These are phyloP conservation scores for Taphrina deformans DNA, from an alignment of 1,139 yeast genomes.

Conservation along the genomic window DNA sequence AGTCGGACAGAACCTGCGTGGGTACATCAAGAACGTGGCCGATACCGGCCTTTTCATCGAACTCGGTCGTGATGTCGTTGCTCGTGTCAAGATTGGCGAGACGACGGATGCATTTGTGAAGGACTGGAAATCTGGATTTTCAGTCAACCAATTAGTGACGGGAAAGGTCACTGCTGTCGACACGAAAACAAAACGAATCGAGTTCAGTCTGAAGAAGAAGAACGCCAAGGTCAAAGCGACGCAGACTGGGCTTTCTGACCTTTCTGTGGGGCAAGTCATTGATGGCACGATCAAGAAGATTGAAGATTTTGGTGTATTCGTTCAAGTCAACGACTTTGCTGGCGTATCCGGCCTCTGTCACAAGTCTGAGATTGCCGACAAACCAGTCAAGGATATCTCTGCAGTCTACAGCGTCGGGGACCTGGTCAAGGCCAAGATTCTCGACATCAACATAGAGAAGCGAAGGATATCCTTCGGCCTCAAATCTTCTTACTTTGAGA, in stretches of 20 bases:
- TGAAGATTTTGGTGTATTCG: conserved; percentile 88
- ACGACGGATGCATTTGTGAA: conserved; percentile 76
- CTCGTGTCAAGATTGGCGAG: conserved; percentile 78
- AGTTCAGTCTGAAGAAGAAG: conserved; percentile 79
- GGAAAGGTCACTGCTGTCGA: conserved; percentile 71
- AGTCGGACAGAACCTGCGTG: conserved; percentile 72
- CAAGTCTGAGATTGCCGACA: conserved; percentile 67
- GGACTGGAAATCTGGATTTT: conserved; percentile 82
- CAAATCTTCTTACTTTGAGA: conserved; percentile 85
- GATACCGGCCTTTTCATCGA: conserved; percentile 79
- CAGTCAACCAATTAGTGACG: conserved; percentile 67
- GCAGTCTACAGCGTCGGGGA: conserved; percentile 42
- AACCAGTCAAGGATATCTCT: conserved; percentile 51
- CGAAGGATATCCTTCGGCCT: conserved; percentile 81
- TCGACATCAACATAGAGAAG: conserved; percentile 63
- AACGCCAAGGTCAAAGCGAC: conserved; percentile 74
- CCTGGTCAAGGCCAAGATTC: conserved; percentile 53
- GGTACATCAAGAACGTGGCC: conserved; percentile 72
- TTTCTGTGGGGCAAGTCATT: conserved; percentile 65
- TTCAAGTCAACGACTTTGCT: conserved; percentile 71
- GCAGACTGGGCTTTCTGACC: conserved; percentile 58
- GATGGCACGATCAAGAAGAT: conserved; percentile 67
- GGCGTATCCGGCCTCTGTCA: conserved; percentile 86
- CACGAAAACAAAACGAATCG: conserved; percentile 57
- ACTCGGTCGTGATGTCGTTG: conserved; percentile 69